Conservation (phyloP, 371 early-diverging fungal species). For the Dinochytrium kinnereticum region DNA sequence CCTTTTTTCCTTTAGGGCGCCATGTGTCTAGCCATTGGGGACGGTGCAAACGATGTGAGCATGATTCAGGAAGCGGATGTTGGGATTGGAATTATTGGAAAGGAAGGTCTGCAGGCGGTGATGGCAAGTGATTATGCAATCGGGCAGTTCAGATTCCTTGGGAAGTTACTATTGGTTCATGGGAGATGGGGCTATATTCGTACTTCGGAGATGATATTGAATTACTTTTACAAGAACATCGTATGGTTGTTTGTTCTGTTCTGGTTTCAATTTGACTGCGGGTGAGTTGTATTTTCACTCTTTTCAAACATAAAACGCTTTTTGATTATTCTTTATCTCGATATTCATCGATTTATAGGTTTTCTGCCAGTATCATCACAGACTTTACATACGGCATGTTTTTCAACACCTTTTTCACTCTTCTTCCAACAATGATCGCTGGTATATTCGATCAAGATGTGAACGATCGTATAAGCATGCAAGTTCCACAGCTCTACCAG, state of each 20-base stretch:
- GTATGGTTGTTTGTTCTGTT: slow-evolving; percentile 78
- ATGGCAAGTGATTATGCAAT: slow-evolving; percentile 92
- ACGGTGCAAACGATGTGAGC: slow-evolving; percentile 95
- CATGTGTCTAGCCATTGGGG: slow-evolving; percentile 92
- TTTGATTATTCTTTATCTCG: too few species aligned
- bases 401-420: slow-evolving; percentile 57
- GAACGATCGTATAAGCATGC: slow-evolving; percentile 67
- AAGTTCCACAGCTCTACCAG: slow-evolving; percentile 86
- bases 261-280: slow-evolving; percentile 63
- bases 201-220: slow-evolving; percentile 86
- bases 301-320: too few species aligned
- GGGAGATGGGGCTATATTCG: slow-evolving; percentile 91
- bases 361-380: slow-evolving; percentile 83
- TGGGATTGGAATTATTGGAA: slow-evolving; percentile 92
- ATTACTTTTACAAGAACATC: slow-evolving; percentile 93
- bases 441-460: slow-evolving; percentile 95
- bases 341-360: slow-evolving; percentile 34
- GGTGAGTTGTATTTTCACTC: slow-evolving; percentile 31
- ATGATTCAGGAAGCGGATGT: slow-evolving; percentile 90
- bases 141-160: slow-evolving; percentile 87
- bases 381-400: slow-evolving; percentile 75
- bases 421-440: slow-evolving; percentile 51
- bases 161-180: slow-evolving; percentile 71
- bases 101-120: slow-evolving; percentile 89
- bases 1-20: slow-evolving; percentile 33